These are phyloP conservation scores for Sanguinoderma infundibulare DNA, from an alignment of 1,284 basidiomycete species.

Conservation along the genomic window DNA sequence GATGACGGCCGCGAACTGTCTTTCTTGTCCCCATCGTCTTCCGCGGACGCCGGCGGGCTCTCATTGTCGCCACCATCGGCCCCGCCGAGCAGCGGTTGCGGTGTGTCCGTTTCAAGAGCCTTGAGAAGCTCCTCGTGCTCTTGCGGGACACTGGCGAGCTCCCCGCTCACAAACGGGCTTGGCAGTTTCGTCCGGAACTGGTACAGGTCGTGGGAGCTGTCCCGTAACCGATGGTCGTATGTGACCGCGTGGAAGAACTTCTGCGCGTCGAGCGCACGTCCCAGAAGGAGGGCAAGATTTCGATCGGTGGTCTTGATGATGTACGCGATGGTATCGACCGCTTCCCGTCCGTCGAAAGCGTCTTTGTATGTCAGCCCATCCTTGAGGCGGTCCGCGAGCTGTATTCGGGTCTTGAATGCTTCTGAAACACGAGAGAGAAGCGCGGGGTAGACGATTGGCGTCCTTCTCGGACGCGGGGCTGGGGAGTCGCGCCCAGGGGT, in stretches of 20 bases:
- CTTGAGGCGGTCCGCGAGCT: conserved; percentile 82
- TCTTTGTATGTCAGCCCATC: conserved; percentile 97
- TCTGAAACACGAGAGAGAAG: conserved; percentile 93
- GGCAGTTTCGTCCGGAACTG: conserved; percentile 83
- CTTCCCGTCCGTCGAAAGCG: conserved; percentile 95
- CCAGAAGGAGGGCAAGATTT: conserved; percentile 92
- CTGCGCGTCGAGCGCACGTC: conserved; percentile 95
- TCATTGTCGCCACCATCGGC: conserved; percentile 29
- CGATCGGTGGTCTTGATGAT: conserved; percentile 99
- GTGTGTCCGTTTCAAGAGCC: conserved; percentile 25
- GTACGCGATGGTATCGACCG: conserved; percentile 95
- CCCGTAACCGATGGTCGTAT: conserved; percentile 95
- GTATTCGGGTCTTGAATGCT: conserved; percentile 87
- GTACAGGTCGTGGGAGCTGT: conserved; percentile 90
- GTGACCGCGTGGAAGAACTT: conserved; percentile 99
- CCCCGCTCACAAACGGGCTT: conserved; percentile 81
- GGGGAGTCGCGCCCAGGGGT: conserved; percentile 55
- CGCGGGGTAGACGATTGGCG: conserved; percentile 92
- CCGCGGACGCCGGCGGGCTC: conserved; percentile 43
- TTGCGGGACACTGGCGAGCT: conserved; percentile 46
- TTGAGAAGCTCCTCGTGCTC: conserved; percentile 40
- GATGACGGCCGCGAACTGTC: conserved; percentile 43
- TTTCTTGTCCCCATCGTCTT: conserved; percentile 43
- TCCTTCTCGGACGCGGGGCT: conserved; percentile 44
- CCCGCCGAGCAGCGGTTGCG: conserved; percentile 28